phyloP scores from a whole-genome alignment of 1,284 basidiomycete genomes.

The Mycosarcoma mackinlayi region DNA sequence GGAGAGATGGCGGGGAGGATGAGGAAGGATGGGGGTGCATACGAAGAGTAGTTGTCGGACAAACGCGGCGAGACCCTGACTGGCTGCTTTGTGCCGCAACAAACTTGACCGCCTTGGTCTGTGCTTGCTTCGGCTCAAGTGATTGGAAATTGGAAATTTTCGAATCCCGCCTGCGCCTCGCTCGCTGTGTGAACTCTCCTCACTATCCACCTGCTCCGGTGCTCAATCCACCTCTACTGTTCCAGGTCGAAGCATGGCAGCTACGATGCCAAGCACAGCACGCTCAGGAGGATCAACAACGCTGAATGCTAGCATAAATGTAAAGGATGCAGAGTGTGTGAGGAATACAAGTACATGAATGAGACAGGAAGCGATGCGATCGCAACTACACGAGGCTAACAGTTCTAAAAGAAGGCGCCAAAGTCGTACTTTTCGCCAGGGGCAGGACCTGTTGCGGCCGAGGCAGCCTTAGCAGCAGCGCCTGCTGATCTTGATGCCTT shows the following conservation, averaged over 20 bases:
- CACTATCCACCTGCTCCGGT: no score
- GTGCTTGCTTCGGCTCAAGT: no score
- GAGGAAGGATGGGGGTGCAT: no score
- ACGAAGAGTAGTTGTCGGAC: no score
- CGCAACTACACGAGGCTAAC: neutral
- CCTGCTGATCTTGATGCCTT: constrained; percentile 23
- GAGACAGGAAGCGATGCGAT: constrained; percentile 13
- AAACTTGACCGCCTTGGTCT: no score
- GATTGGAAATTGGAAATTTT: no score
- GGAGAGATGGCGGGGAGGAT: no score
- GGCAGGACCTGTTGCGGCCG: constrained; percentile 45
- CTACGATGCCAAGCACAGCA: neutral
- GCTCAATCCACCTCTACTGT: no score
- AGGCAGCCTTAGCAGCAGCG: constrained; percentile 34
- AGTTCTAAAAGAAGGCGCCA: constrained; percentile 52
- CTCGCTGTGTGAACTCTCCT: no score
- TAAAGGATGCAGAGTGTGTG: constrained; percentile 21
- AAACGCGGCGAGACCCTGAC: no score
- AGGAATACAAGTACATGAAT: constrained; percentile 40
- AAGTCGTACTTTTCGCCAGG: constrained; percentile 62
- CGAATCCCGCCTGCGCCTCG: no score
- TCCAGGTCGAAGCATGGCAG: neutral
- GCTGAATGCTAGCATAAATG: constrained; percentile 6
- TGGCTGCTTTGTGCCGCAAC: no score
- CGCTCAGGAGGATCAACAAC: neutral